Base-by-base conservation (phyloP, 768 basidiomycete genomes). In the Termitomyces sp. region DNA sequence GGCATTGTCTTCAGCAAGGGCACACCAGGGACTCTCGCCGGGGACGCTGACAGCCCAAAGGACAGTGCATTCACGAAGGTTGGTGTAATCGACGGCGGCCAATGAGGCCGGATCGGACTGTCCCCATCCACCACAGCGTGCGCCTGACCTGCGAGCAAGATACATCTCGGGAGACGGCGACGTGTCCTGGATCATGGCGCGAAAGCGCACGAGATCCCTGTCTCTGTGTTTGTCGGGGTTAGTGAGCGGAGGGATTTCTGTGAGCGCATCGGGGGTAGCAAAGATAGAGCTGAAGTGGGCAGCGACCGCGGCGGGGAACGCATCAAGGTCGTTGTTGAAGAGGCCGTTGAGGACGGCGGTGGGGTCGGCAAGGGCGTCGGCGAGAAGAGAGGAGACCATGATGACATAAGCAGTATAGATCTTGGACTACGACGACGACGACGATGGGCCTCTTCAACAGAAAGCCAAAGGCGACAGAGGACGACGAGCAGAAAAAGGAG, bases 141-240 rank as follows among this genome's bases (percentile, higher is more conserved):
- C 77, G 36, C 74, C 68, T 43, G 66, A 56, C 26, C 74, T 69
- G 42, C 67, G 76, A 3, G 84, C 79, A 42, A 90, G 74, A 69
- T 93, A 93, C 61, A 94, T 76, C 67, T 92, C 88, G 0, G 83
- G 81, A 5, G 87, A 84, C 18, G 81, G 67, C 2, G 90, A 89
- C 2, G 89, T 91, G 66, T 93, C 91, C 68, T 94, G 92, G 32
- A 93, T 77, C 87, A 93, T 90, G 26, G 81, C 87, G 33, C 83
- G 80, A 69, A 93, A 92, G 20, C 81, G 76, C 3, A 93, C 88
- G 4, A 93, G 78, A 0, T 83, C 71, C n/a, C 84, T 75, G 58
- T 79, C 73, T 10, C 68, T 67, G 64, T 83, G 79, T 3, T 72
- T 72, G 27, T 80, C 75, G 37, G 85, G 84, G 12, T 79, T 65